These are phyloP conservation scores for Lactarius hengduanensis DNA, from an alignment of 768 basidiomycete genomes.

Conservation along the genomic window DNA sequence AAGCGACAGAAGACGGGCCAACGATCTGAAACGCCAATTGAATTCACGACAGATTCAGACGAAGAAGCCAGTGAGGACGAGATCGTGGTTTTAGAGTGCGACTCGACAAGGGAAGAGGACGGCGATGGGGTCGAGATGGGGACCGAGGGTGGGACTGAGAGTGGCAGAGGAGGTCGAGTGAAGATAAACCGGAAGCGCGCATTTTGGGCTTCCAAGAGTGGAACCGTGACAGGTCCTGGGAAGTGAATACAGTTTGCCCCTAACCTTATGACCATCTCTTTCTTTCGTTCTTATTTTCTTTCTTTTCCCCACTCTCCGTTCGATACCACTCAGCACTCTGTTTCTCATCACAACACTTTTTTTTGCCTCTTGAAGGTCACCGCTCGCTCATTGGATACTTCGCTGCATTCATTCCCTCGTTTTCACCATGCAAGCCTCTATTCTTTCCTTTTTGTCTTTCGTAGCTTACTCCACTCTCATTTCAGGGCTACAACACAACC, in stretches of 20 bases:
- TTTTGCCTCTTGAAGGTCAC: conserved; percentile 10
- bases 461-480: neutral
- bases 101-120: conserved; percentile 13
- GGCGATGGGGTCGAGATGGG: conserved; percentile 7
- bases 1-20: conserved; percentile 48
- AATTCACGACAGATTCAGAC: conserved; percentile 54
- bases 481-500: conserved; percentile 30
- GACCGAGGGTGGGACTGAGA: conserved; percentile 30
- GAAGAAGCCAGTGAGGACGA: conserved; percentile 43
- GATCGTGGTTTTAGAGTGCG: conserved; percentile 21
- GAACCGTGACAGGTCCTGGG: conserved; percentile 2
- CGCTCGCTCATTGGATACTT: conserved; percentile 23
- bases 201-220: conserved; percentile 59
- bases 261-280: conserved; percentile 11
- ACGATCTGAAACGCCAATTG: conserved; percentile 40
- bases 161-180: conserved; percentile 27
- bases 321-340: neutral
- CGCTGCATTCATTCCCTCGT: conserved; percentile 11
- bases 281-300: conserved; percentile 12
- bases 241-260: neutral
- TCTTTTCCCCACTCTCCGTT: conserved; percentile 4
- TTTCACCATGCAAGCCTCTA: conserved; percentile 23
- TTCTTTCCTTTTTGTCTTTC: neutral
- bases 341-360: neutral
- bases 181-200: conserved; percentile 43